Evolutionary conservation across 495 filamentous ascomycete genomes (phyloP).

Genomic region (Cercophora scortea): DNA sequence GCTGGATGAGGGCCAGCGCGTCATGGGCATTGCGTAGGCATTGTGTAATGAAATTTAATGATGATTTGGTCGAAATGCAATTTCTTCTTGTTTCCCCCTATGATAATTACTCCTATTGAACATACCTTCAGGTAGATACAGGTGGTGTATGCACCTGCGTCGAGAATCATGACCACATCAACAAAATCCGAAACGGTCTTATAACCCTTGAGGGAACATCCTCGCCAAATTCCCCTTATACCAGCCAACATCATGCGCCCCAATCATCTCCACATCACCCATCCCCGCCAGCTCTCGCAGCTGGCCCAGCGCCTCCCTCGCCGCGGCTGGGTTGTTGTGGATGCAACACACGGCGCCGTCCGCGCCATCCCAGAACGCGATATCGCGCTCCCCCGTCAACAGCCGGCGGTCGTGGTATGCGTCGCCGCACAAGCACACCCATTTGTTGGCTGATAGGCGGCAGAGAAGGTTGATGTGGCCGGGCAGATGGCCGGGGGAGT

Average conservation of each 20-base stretch:
- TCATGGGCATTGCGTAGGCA: neutral
- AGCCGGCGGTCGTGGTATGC: slow-evolving; percentile 10
- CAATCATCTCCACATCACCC: neutral
- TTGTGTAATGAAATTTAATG: neutral
- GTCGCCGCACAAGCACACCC: slow-evolving; percentile 31
- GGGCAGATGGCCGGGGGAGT: slow-evolving; percentile 30
- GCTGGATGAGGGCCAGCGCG: neutral
- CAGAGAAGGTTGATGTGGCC: slow-evolving; percentile 33
- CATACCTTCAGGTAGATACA: no score
- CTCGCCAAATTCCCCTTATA: neutral
- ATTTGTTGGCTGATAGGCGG: slow-evolving; percentile 4
- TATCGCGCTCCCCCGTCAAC: slow-evolving; percentile 23
- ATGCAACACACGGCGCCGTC: slow-evolving; percentile 19
- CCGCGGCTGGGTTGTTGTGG: slow-evolving; percentile 14
- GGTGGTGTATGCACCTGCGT: no score
- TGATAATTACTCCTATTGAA: no score
- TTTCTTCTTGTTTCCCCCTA: no score
- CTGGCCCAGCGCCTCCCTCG: neutral
- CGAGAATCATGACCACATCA: neutral
- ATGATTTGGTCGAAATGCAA: no score
- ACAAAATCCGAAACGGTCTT: no score
- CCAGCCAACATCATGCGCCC: neutral
- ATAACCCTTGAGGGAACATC: neutral
- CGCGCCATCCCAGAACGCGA: slow-evolving; percentile 23
- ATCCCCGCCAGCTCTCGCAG: neutral